Evolutionary conservation across 108 stramenopile genomes (phyloP).

Genomic region (Pseudonitzschia pungens): DNA sequence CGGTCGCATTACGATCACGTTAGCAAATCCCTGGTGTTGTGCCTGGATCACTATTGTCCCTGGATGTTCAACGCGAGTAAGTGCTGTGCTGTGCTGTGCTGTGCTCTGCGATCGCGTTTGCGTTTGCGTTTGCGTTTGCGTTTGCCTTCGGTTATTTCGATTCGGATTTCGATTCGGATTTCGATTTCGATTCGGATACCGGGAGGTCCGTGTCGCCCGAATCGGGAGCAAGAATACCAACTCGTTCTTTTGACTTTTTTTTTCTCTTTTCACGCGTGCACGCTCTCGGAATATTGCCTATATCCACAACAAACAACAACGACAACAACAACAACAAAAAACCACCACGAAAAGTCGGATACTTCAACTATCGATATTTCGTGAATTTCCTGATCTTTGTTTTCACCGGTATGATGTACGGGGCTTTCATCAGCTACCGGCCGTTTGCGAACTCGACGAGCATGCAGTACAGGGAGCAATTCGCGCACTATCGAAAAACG

Average conservation of each 20-base stretch:
- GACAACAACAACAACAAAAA: not conserved
- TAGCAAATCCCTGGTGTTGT: slow-evolving; percentile 78
- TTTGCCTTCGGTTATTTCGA: too few relatives aligned
- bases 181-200: too few relatives aligned
- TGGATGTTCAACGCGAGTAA: slow-evolving; percentile 91
- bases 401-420: slow-evolving; percentile 70
- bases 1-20: slow-evolving; percentile 89
- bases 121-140: too few relatives aligned
- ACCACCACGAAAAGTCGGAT: slow-evolving; percentile 67
- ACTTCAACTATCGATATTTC: slow-evolving; percentile 98
- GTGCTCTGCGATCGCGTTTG: too few relatives aligned
- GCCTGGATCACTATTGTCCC: slow-evolving; percentile 98
- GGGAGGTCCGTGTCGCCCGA: not conserved
- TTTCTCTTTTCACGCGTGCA: not conserved
- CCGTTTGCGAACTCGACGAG: slow-evolving; percentile 59
- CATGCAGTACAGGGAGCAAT: slow-evolving; percentile 46
- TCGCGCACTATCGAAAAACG: slow-evolving; percentile 26
- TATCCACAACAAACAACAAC: not conserved
- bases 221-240: not conserved
- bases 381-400: slow-evolving; percentile 89
- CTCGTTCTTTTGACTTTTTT: not conserved
- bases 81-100: too few relatives aligned
- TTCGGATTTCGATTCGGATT: too few relatives aligned
- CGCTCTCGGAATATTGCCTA: not conserved
- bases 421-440: slow-evolving; percentile 47